Conservation (phyloP, 2,329 filamentous ascomycete genomes). For the Celoporthe dispersa region DNA sequence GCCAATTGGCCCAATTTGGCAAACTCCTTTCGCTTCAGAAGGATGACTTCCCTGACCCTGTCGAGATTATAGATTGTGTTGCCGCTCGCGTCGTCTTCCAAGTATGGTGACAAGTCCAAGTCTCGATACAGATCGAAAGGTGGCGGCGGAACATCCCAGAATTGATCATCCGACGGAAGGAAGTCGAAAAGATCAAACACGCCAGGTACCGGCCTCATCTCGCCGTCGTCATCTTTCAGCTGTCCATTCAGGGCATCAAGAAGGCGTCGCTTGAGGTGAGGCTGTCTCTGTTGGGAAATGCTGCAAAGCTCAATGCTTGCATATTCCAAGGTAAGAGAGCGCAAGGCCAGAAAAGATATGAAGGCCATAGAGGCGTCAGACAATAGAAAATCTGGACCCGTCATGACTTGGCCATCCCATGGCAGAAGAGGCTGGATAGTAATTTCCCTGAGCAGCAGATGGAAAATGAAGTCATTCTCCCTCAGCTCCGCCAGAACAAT, state of each 20-base stretch:
- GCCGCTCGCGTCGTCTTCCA: slow-evolving; percentile 62
- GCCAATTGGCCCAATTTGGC: slow-evolving; percentile 53
- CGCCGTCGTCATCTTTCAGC: slow-evolving; percentile 67
- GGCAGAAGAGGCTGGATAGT: slow-evolving; percentile 69
- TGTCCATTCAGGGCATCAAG: slow-evolving; percentile 79
- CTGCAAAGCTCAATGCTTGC: slow-evolving; percentile 82
- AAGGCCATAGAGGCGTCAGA: slow-evolving; percentile 70
- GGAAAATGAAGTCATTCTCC: slow-evolving; percentile 77
- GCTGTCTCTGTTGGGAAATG: slow-evolving; percentile 71
- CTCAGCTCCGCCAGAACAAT: slow-evolving; percentile 81
- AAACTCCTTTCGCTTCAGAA: slow-evolving; percentile 69
- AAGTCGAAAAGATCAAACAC: slow-evolving; percentile 96
- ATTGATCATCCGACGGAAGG: slow-evolving; percentile 57
- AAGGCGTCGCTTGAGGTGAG: slow-evolving; percentile 70
- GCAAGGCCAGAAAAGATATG: slow-evolving; percentile 76
- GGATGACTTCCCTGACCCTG: slow-evolving; percentile 74
- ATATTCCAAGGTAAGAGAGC: slow-evolving; percentile 82
- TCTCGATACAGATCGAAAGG: slow-evolving; percentile 64
- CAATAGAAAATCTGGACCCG: slow-evolving; percentile 69
- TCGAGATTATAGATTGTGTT: slow-evolving; percentile 68
- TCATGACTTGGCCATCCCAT: slow-evolving; percentile 73
- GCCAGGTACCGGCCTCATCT: slow-evolving; percentile 70
- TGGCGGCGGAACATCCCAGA: slow-evolving; percentile 56
- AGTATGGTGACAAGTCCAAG: slow-evolving; percentile 69
- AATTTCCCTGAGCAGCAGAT: slow-evolving; percentile 72